Evolutionary conservation across 257 asterid genomes (phyloP), one percentile per base, ranked within the genome.

Genomic region (Catharanthus roseus): DNA sequence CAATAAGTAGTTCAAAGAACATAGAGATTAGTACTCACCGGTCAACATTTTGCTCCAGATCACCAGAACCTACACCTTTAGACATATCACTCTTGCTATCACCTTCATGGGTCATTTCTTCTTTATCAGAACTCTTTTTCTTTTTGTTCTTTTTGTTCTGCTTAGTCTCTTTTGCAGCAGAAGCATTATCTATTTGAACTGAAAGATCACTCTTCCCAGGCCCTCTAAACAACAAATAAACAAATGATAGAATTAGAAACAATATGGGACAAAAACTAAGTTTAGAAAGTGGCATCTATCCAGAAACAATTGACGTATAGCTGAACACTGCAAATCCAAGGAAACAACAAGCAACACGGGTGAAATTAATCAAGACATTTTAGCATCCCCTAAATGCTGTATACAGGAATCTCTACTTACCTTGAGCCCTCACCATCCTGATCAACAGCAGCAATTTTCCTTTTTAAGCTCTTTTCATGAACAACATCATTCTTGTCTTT

Each of bases 141-240:
- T 86, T 91, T 86, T 88, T 87, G 75, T 80, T 89, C 71, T 68
- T 83, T 75, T 84, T 90, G 82, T 85, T 86, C 66, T 77, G 79
- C 73, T 88, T 82, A 39, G 75, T 77, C 62, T 79, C 82, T 53
- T 57, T 81, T 61, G 41, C 80, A 36, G 85, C 76, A 77, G 62
- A 65, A 34, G 49, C 45, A 33, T 53, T 47, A 70, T 77, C 75
- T 36, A 75, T 62, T 72, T 75, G 77, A 76, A 36, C 81, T 61
- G 79, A 56, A 67, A 77, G 64, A 24, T 69, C 78, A 51, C 6
- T 16, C 36, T 61, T 75, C 64, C 36, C 65, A 72, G 28, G 15
- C 68, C 49, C 42, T 68, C 77, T 74, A 53, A 19, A n/a, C 15
- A 33, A n/a, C 8, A 24, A 24, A 15, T 24, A 23, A 68, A 68